A percentile compares a stretch with the other conserved stretches of the same genome.
phyloP scores from a whole-genome alignment of 2,329 filamentous ascomycete genomes.

The Trichoderma sp. region DNA sequence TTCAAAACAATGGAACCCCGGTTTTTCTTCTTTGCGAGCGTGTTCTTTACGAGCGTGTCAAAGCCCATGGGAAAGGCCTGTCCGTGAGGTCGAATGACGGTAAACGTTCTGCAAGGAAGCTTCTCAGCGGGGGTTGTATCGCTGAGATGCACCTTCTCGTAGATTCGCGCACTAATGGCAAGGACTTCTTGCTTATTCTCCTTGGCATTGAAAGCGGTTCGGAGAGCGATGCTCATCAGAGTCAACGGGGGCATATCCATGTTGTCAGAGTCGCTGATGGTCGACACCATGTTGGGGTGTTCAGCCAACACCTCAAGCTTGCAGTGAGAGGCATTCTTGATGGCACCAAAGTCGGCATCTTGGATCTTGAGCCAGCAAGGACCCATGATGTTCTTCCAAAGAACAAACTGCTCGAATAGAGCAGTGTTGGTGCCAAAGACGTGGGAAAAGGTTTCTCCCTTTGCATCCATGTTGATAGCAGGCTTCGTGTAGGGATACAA shows the following conservation, averaged over 20 bases:
- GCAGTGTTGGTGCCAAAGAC: conserved; percentile 92
- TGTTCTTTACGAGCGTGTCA: conserved; percentile 68
- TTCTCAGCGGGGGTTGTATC: conserved; percentile 89
- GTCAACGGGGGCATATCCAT: conserved; percentile 83
- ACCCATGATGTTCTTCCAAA: conserved; percentile 99
- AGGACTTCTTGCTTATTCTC: conserved; percentile 97
- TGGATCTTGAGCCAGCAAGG: conserved; percentile 95
- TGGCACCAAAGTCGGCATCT: conserved; percentile 74
- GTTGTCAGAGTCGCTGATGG: conserved; percentile 74
- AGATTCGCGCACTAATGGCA: conserved; percentile 85
- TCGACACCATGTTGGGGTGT: conserved; percentile 72
- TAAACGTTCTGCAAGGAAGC: conserved; percentile 86
- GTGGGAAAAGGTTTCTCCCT: conserved; percentile 87
- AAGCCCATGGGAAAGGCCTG: conserved; percentile 82
- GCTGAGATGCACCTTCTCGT: conserved; percentile 82
- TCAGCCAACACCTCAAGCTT: conserved; percentile 85
- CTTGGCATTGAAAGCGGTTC: conserved; percentile 83
- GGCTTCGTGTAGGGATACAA: conserved; percentile 90
- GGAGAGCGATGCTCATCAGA: conserved; percentile 89
- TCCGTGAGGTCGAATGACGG: conserved; percentile 78
- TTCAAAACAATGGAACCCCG: conserved; percentile 76
- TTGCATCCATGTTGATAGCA: conserved; percentile 64
- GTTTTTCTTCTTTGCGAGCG: conserved; percentile 56
- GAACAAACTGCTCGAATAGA: conserved; percentile 94
- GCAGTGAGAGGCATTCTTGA: conserved; percentile 95